Conservation (phyloP, 225 moss, liverwort and hornwort genomes). For the Polytrichum commune region DNA sequence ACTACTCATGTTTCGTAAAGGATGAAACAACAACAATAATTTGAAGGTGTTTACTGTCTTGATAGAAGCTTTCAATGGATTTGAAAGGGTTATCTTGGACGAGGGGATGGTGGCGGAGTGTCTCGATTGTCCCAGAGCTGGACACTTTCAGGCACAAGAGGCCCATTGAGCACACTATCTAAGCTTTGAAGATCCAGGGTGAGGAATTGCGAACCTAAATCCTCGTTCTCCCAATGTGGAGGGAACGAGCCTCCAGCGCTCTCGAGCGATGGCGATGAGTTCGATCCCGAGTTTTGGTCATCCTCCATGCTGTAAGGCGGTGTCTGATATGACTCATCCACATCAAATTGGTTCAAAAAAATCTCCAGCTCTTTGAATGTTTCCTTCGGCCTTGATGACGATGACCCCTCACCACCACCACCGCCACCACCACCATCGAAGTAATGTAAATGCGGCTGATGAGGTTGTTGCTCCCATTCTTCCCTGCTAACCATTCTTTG, state of each 20-base stretch:
- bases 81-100: too few species aligned
- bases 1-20: too few species aligned
- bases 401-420: not conserved
- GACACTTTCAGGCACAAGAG: constrained; percentile 34
- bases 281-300: constrained; percentile 32
- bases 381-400: constrained; percentile 3
- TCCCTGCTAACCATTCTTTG: constrained; percentile 1
- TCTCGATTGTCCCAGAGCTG: constrained; percentile 37
- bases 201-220: constrained; percentile 44
- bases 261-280: constrained; percentile 32
- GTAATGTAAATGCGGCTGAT: constrained; percentile 17
- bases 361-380: constrained; percentile 24
- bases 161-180: constrained; percentile 44
- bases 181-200: constrained; percentile 44
- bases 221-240: constrained; percentile 34
- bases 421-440: constrained; percentile 3
- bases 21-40: too few species aligned
- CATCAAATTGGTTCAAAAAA: constrained; percentile 31
- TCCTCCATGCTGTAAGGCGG: constrained; percentile 23
- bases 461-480: constrained; percentile 13
- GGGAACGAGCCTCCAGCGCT: constrained; percentile 24
- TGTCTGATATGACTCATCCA: constrained; percentile 1
- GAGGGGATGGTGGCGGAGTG: constrained; percentile 2
- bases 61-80: too few species aligned
- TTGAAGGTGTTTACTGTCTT: too few species aligned